A percentile compares a stretch with the other conserved stretches of the same genome.
Conservation (phyloP, 108 stramenopile species). For the Phaeodactylum tricornutum region DNA sequence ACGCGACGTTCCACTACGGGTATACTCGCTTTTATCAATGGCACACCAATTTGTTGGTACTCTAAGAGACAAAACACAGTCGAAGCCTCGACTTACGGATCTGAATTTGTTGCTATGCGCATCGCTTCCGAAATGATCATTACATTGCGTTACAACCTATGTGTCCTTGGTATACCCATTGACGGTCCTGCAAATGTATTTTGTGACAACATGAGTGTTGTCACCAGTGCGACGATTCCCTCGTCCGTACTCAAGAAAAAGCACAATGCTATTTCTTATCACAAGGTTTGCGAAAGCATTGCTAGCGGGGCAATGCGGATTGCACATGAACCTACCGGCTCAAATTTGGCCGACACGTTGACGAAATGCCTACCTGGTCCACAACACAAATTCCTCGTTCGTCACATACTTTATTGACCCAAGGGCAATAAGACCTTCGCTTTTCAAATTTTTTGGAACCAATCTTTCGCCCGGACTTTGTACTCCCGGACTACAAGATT, state of each 20-base stretch:
- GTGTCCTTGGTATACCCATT: slow-evolving; percentile 42
- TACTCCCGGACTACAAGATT: no score
- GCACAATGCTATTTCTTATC: slow-evolving; percentile 31
- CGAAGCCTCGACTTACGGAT: slow-evolving; percentile 43
- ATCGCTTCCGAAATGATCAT: slow-evolving; percentile 21
- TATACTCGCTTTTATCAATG: slow-evolving; percentile 35
- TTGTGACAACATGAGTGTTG: slow-evolving; percentile 34
- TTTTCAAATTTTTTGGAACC: no score
- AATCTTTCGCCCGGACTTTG: no score
- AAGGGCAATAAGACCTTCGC: no score
- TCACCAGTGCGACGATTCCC: slow-evolving; percentile 16
- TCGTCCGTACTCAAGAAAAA: slow-evolving; percentile 40
- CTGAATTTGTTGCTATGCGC: slow-evolving; percentile 36
- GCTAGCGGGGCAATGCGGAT: slow-evolving; percentile 11
- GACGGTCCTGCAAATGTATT: slow-evolving; percentile 16
- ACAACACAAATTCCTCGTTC: no score
- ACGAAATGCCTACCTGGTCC: slow-evolving; percentile 16
- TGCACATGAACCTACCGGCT: slow-evolving; percentile 9
- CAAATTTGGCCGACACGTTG: slow-evolving; percentile 33
- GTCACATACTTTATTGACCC: no score
- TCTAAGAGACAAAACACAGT: slow-evolving; percentile 44
- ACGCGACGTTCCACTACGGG: slow-evolving; percentile 46
- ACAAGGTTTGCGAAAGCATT: slow-evolving; percentile 25
- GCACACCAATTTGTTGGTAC: slow-evolving; percentile 32
- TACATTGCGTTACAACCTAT: slow-evolving; percentile 39